Evolutionary conservation across 2,329 filamentous ascomycete genomes (phyloP), one percentile per base, ranked within the genome.

Genomic region (Cladosporium phlei): DNA sequence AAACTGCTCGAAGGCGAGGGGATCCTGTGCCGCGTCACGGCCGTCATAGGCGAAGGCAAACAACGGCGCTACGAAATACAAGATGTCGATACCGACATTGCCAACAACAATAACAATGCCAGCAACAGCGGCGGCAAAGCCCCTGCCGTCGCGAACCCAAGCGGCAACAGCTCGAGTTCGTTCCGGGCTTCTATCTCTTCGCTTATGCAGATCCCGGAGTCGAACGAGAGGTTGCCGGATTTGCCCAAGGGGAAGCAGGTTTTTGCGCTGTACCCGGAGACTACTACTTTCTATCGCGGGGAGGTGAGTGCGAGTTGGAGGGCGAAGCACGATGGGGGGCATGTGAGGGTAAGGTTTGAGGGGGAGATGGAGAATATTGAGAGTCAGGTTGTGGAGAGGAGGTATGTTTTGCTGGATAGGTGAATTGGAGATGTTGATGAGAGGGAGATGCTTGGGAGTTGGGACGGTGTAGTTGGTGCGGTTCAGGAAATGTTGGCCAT

Each of bases 271-370:
- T 76, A 76, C 51, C 73, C 73, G 1, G 68, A 70, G 16, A 76
- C 73, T 6, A 75, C 73, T n/a, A 76, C 73, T 2, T 76, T 76
- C 52, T 76, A 76, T 56, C 73, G 72, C 52, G 73, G 73, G 1
- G 72, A 75, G 52, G 72, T 75, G 4, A 69, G 67, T 8, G 64
- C 64, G 7, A 55, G 58, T 5, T 73, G 71, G 69, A 62, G 56
- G 20, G 60, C 59, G 6, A 66, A 67, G 49, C 16, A 25, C 10
- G 63, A 61, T 21, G 21, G 61, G 59, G 55, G 52, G 48, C 49
- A 62, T 47, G 50, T 57, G 43, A 52, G 59, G 32, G 56, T 52
- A 7, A 64, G 65, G 17, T 59, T 65, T 3, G 46, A 48, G 32
- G 43, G 72, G 73, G 6, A 60, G 65, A 43, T 55, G 50, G 72